These are phyloP conservation scores for Backusella macrospora DNA, from an alignment of 192 early-diverging fungal species.

Conservation along the genomic window DNA sequence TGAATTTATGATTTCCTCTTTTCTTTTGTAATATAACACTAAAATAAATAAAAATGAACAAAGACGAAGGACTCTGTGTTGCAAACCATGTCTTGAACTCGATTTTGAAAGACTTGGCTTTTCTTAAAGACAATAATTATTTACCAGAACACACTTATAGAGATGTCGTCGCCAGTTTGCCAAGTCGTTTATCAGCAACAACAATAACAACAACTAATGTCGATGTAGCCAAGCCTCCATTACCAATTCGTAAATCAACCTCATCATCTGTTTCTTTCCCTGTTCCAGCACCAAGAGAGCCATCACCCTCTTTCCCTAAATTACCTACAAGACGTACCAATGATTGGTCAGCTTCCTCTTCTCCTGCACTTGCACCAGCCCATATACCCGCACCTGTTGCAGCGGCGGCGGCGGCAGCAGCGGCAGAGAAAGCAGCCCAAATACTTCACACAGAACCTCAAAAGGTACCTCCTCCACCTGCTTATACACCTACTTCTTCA, in stretches of 20 bases:
- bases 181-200: not conserved
- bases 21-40: not conserved
- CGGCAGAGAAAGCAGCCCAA: not conserved
- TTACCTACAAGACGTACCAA: constrained; percentile 22
- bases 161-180: constrained; percentile 23
- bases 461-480: constrained; percentile 22
- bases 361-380: not conserved
- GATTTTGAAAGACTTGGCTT: constrained; percentile 32
- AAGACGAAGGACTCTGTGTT: constrained; percentile 15
- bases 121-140: constrained; percentile 32
- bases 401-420: not conserved
- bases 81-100: constrained; percentile 34
- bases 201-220: not conserved
- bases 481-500: constrained; percentile 10
- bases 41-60: not conserved
- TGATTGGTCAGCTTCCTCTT: not conserved
- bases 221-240: constrained; percentile 13
- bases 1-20: constrained; percentile 11
- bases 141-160: constrained; percentile 25
- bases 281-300: not conserved
- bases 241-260: constrained; percentile 35
- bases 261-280: not conserved
- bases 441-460: constrained; percentile 8
- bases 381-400: not conserved
- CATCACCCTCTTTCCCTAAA: constrained; percentile 20